Evolutionary conservation across 176 grass and related monocot species (phyloP).

Genomic region (Musa beccarii): DNA sequence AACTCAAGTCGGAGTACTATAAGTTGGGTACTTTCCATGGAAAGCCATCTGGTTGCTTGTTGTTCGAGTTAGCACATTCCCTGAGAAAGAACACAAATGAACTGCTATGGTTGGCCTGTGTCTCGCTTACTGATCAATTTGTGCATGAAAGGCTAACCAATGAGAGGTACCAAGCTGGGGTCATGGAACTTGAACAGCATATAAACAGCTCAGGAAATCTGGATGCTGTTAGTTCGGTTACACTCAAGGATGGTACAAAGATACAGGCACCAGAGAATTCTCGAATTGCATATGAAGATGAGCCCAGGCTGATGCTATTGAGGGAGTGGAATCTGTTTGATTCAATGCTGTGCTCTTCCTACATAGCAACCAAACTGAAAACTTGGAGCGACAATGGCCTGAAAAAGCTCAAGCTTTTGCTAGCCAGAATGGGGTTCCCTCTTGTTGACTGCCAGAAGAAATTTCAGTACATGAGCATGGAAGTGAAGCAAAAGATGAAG

Average conservation of each 20-base stretch:
- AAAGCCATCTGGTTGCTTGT: constrained; percentile 74
- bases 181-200: constrained; percentile 93
- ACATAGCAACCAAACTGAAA: constrained; percentile 75
- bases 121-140: constrained; percentile 82
- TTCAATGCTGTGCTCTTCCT: constrained; percentile 90
- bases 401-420: constrained; percentile 84
- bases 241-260: constrained; percentile 78
- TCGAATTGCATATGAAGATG: constrained; percentile 84
- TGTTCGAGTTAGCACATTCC: constrained; percentile 75
- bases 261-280: constrained; percentile 68
- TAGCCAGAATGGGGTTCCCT: constrained; percentile 86
- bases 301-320: constrained; percentile 70
- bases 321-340: constrained; percentile 79
- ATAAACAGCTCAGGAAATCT: constrained; percentile 72
- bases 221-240: constrained; percentile 41
- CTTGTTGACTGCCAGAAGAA: constrained; percentile 78
- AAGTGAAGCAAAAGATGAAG: constrained; percentile 81
- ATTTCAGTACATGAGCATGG: constrained; percentile 94
- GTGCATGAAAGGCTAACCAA: constrained; percentile 86
- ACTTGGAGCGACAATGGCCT: constrained; percentile 89
- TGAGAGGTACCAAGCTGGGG: constrained; percentile 68
- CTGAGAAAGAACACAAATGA: constrained; percentile 77
- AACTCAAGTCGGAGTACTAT: constrained; percentile 69
- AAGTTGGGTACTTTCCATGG: constrained; percentile 78
- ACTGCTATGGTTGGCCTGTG: constrained; percentile 78